Percentiles rank a stretch among this genome's conserved stretches.
phyloP scores from a whole-genome alignment of 2,329 filamentous ascomycete genomes.

The Xylaria arbuscula region DNA sequence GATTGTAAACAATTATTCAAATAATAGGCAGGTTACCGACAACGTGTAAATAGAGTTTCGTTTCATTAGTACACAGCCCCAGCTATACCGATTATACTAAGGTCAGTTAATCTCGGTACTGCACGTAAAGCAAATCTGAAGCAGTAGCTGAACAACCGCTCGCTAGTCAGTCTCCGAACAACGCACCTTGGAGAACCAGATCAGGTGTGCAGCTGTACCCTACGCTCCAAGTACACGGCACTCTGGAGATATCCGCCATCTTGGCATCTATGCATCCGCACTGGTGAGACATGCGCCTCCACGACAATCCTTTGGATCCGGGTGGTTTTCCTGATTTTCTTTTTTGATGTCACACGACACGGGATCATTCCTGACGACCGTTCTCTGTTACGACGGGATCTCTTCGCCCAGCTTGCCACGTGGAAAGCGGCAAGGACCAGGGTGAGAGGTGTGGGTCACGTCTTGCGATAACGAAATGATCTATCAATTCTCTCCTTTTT shows the following conservation, averaged over 20 bases:
- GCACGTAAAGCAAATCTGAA: not conserved
- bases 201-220: not conserved
- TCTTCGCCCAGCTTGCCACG: constrained; percentile 33
- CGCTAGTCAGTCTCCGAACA: constrained; percentile 19
- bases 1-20: not conserved
- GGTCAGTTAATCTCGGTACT: not conserved
- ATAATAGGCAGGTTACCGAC: not conserved
- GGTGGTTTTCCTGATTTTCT: constrained; percentile 3
- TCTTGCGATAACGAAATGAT: constrained; percentile 16
- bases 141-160: not conserved
- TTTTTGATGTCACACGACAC: constrained; percentile 25
- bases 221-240: not conserved
- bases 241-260: not conserved
- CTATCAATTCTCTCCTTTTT: constrained; percentile 24
- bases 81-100: not conserved
- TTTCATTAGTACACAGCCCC: not conserved
- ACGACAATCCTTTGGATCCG: constrained; percentile 20
- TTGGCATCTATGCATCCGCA: constrained; percentile 27
- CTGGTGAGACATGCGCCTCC: constrained; percentile 29
- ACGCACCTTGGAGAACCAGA: not conserved
- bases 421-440: constrained; percentile 32
- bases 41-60: too few species aligned
- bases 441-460: constrained; percentile 28
- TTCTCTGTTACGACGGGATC: constrained; percentile 23
- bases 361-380: constrained; percentile 9